Evolutionary conservation across 805 yeast species (phyloP).

Genomic region (Saccharomycopsis selenospora): DNA sequence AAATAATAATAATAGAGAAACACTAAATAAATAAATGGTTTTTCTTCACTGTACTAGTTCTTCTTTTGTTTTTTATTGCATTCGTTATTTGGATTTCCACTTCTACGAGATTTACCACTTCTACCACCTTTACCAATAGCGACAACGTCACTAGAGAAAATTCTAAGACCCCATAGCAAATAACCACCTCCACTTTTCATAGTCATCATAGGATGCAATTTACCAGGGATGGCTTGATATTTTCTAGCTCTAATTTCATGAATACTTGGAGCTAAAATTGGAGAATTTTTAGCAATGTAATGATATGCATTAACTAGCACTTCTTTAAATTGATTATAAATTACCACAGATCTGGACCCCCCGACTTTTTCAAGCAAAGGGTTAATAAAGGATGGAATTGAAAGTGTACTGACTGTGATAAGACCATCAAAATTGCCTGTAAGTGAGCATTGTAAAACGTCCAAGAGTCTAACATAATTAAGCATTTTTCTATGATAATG

Average conservation of each 20-base stretch:
- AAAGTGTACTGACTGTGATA: conserved; percentile 64
- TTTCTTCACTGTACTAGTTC: background rate
- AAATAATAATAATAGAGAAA: no score
- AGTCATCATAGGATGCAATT: conserved; percentile 93
- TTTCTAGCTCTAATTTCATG: conserved; percentile 76
- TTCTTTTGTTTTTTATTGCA: conserved; percentile 18
- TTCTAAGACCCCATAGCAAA: conserved; percentile 69
- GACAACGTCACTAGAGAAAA: conserved; percentile 60
- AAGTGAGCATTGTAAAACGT: conserved; percentile 43
- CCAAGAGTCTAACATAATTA: conserved; percentile 28
- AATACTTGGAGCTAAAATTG: conserved; percentile 76
- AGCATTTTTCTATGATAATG: conserved; percentile 62
- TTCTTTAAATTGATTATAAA: conserved; percentile 80
- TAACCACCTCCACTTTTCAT: conserved; percentile 90
- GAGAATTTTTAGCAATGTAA: conserved; percentile 49
- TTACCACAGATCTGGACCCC: conserved; percentile 82
- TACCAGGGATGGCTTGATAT: conserved; percentile 89
- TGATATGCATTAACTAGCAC: conserved; percentile 67
- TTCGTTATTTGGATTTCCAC: conserved; percentile 31
- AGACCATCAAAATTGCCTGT: conserved; percentile 65
- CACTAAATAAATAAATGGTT: no score
- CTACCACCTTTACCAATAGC: conserved; percentile 63
- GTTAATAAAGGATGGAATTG: conserved; percentile 58
- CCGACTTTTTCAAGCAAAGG: conserved; percentile 55
- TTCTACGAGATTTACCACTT: no score